Percentiles rank a stretch among this genome's conserved stretches.
Evolutionary conservation across 78 protist species (phyloP).

Genomic region (Cavenderia fasciculata): DNA sequence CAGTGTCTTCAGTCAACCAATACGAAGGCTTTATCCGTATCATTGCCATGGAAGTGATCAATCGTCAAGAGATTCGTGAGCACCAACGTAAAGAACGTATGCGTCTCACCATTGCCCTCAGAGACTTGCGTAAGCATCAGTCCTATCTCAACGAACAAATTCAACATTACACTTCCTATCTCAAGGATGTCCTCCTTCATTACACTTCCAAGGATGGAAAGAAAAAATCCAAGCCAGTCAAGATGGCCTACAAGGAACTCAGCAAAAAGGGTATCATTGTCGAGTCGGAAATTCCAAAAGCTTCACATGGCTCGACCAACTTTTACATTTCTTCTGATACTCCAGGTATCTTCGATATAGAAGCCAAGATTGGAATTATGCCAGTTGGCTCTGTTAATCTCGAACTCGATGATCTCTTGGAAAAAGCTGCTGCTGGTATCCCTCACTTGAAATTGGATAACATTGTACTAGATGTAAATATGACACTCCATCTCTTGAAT

Average conservation of each 20-base stretch:
- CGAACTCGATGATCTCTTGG: conserved; percentile 70
- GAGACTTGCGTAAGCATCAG: conserved; percentile 69
- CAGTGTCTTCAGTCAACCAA: conserved; percentile 7
- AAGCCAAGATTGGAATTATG: conserved; percentile 73
- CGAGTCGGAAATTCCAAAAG: conserved; percentile 74
- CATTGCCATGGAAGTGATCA: conserved; percentile 73
- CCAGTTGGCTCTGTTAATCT: conserved; percentile 40
- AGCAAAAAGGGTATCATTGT: conserved; percentile 76
- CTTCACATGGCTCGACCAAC: conserved; percentile 32
- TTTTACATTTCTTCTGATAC: conserved; percentile 69
- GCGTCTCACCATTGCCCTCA: conserved; percentile 69
- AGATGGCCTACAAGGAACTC: conserved; percentile 68
- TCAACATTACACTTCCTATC: conserved; percentile 57
- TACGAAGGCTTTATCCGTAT: conserved; percentile 49
- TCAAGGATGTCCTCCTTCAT: conserved; percentile 61
- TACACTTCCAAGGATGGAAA: conserved; percentile 44
- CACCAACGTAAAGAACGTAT: conserved; percentile 78
- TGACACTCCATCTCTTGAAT: conserved; percentile 79
- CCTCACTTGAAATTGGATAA: conserved; percentile 35
- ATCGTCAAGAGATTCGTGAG: conserved; percentile 80
- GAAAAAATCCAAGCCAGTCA: conserved; percentile 40
- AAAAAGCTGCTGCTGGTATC: conserved; percentile 57
- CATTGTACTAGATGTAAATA: conserved; percentile 82
- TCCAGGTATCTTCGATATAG: conserved; percentile 81
- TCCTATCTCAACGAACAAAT: conserved; percentile 74